Percentiles rank a stretch among this genome's conserved stretches.
These are phyloP conservation scores for Eutrema japonicum DNA, from an alignment of 345 rosid species.

Conservation along the genomic window DNA sequence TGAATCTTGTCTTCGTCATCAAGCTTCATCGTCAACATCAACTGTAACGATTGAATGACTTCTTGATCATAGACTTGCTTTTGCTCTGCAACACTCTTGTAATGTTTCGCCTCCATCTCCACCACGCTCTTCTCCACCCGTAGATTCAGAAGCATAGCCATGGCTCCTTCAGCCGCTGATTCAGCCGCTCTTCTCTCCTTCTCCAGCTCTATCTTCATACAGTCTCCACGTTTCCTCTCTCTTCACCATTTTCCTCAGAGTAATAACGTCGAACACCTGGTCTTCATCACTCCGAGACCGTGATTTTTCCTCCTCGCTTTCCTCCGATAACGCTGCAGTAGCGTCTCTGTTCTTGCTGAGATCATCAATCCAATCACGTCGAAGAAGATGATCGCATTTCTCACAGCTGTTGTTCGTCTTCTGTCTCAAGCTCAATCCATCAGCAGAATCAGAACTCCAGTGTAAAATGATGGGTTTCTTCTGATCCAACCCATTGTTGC, in stretches of 20 bases:
- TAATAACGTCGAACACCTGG: slow-evolving; percentile 52
- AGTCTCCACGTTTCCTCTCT: slow-evolving; percentile 56
- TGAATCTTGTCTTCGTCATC: slow-evolving; percentile 43
- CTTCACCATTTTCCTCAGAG: slow-evolving; percentile 64
- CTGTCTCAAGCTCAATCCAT: background rate
- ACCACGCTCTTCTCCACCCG: slow-evolving; percentile 64
- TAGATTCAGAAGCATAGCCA: slow-evolving; percentile 83
- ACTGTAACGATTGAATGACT: slow-evolving; percentile 68
- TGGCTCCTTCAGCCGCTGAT: slow-evolving; percentile 76
- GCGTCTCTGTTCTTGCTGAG: slow-evolving; percentile 28
- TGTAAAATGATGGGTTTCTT: slow-evolving; percentile 31
- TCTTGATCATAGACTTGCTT: slow-evolving; percentile 55
- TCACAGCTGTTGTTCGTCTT: slow-evolving; percentile 17
- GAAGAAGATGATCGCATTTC: slow-evolving; percentile 27
- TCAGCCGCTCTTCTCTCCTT: slow-evolving; percentile 78
- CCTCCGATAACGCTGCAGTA: slow-evolving; percentile 9
- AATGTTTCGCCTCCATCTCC: slow-evolving; percentile 68
- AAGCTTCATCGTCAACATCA: slow-evolving; percentile 49
- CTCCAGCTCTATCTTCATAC: slow-evolving; percentile 60
- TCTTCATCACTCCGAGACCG: slow-evolving; percentile 55
- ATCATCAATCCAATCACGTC: slow-evolving; percentile 29
- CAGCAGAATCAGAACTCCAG: slow-evolving; percentile 27
- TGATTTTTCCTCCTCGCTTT: slow-evolving; percentile 37
- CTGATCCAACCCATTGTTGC: slow-evolving; percentile 27
- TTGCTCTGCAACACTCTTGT: slow-evolving; percentile 60